A percentile compares a stretch with the other conserved stretches of the same genome.
phyloP scores from a whole-genome alignment of 805 yeast species.

The Wickerhamiella occidentalis region DNA sequence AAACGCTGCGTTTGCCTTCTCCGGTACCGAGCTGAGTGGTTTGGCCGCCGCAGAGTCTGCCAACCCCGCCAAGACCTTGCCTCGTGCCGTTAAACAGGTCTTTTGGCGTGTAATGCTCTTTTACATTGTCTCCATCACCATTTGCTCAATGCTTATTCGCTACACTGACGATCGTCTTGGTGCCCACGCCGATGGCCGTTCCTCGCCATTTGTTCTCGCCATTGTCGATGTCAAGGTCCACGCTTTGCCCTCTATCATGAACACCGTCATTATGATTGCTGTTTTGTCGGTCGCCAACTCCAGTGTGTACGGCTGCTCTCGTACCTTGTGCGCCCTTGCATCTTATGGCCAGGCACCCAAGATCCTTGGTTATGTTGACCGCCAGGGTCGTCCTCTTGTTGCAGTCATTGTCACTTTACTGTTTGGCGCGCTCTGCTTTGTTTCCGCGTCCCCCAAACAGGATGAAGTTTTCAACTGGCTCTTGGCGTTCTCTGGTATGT shows the following conservation, averaged over 20 bases:
- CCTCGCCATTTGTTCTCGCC: conserved; percentile 63
- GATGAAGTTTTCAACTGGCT: conserved; percentile 23
- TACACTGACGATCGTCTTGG: conserved; percentile 32
- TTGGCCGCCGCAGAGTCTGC: conserved; percentile 64
- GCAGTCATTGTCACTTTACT: conserved; percentile 40
- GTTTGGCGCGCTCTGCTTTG: conserved; percentile 43
- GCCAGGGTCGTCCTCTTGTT: conserved; percentile 62
- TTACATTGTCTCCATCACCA: conserved; percentile 44
- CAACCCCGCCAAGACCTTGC: conserved; percentile 53
- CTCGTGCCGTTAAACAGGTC: conserved; percentile 64
- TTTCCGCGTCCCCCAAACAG: conserved; percentile 38
- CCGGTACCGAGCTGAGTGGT: conserved; percentile 63
- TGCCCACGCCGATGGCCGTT: conserved; percentile 43
- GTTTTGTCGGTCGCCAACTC: conserved; percentile 64
- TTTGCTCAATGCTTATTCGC: conserved; percentile 58
- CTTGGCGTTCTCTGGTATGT: conserved; percentile 21
- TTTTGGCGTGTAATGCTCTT: conserved; percentile 67
- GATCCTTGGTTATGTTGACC: conserved; percentile 49
- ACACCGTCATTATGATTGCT: conserved; percentile 54
- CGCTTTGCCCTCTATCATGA: conserved; percentile 58
- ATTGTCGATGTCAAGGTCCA: conserved; percentile 48
- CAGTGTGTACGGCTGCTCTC: conserved; percentile 53
- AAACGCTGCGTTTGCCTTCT: conserved; percentile 64
- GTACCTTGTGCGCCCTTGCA: conserved; percentile 54
- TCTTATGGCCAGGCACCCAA: conserved; percentile 51